Conservation (phyloP, 1,284 basidiomycete genomes). For the Boletus calvinii region DNA sequence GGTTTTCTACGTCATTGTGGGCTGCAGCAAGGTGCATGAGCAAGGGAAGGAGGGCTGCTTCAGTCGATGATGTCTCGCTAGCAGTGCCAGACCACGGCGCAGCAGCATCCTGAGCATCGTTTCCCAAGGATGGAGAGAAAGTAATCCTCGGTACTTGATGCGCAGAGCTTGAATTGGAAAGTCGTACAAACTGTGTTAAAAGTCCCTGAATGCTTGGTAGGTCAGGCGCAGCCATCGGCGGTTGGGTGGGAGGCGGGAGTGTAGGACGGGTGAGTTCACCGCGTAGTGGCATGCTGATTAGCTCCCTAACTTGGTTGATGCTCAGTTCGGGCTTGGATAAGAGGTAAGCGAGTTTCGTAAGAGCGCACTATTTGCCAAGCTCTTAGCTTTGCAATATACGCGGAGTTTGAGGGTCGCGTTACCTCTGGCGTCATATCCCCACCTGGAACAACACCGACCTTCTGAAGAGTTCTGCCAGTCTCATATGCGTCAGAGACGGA, state of each 20-base stretch:
- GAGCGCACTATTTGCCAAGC: conserved; percentile 60
- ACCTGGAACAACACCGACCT: conserved; percentile 74
- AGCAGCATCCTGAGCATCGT: conserved; percentile 47
- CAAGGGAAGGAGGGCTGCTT: conserved; percentile 69
- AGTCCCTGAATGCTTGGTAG: conserved; percentile 62
- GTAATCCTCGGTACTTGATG: conserved; percentile 44
- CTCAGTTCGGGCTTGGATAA: conserved; percentile 82
- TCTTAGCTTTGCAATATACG: conserved; percentile 6
- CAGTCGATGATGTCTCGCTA: conserved; percentile 64
- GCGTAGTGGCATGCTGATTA: conserved; percentile 80
- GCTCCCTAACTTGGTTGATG: conserved; percentile 63
- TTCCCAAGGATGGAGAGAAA: conserved; percentile 40
- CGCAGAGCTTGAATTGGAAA: conserved; percentile 45
- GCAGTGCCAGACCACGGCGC: conserved; percentile 78
- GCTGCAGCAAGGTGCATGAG: conserved; percentile 77
- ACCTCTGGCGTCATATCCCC: conserved; percentile 95
- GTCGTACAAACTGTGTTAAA: conserved; percentile 64
- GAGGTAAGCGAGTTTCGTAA: conserved; percentile 86
- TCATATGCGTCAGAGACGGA: conserved; percentile 80
- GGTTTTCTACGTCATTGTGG: conserved; percentile 59
- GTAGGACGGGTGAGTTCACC: conserved; percentile 76
- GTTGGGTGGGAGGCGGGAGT: conserved; percentile 40
- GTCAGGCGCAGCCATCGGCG: conserved; percentile 47
- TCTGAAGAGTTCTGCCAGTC: conserved; percentile 72
- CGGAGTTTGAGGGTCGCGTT: conserved; percentile 13